Evolutionary conservation across 371 early-diverging fungal genomes (phyloP), one percentile per base, ranked within the genome.

Genomic region (Apophysomyces sp.): DNA sequence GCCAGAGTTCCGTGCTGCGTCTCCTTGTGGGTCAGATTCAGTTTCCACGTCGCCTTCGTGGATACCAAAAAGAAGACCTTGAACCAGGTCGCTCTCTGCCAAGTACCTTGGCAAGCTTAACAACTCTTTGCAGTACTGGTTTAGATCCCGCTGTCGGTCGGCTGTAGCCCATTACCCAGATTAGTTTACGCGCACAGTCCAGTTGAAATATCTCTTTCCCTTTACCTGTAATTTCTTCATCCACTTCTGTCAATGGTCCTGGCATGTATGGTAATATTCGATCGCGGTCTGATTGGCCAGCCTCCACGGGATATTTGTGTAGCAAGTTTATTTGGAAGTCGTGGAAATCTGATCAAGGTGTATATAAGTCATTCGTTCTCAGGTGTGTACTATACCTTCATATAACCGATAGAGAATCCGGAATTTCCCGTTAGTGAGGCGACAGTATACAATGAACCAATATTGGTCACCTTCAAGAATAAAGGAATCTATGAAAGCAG

Each of bases 191-290:
- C 5, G 16, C 29, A n/a, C n/a, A n/a, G n/a, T n/a, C n/a, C n/a
- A n/a, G n/a, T n/a, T n/a, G n/a, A n/a, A n/a, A n/a, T n/a, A n/a
- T n/a, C 32, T 44, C 15, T 30, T 59, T 27, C 30, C 26, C 16
- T 53, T 27, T 53, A 56, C 49, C 69, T 44, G 77, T 72, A 55
- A 81, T 63, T 9, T 62, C 66, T 18, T 84, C 84, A 30, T 65
- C 68, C 30, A 85, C 79, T 12, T 66, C 58, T 9, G 82, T 73
- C 5, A 88, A 63, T n/a, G 90, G 90, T 2, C 86, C 88, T 24
- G 92, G 92, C 82, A 93, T 85, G 69, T 87, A 92, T 4, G 93
- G 94, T 51, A 93, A 68, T 52, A 87, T 84, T 26, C 91, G 76
- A 44, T 82, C 76, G 40, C 78, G 77, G 26, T 83, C 86, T n/a